Evolutionary conservation across 768 basidiomycete genomes (phyloP).

Genomic region (Auriculariales sp.): DNA sequence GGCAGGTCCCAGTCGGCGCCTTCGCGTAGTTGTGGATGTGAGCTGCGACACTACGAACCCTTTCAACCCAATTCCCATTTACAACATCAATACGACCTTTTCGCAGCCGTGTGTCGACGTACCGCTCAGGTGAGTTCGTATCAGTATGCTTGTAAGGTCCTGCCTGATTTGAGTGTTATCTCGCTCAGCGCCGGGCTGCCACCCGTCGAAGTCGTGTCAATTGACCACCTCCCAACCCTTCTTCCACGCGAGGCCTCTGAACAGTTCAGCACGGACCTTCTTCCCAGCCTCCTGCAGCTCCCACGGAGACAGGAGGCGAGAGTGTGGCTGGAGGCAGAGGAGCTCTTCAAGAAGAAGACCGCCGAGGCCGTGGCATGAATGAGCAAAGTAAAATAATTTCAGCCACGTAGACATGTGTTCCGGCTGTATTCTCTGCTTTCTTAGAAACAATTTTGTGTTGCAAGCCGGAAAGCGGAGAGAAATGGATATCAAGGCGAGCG

Average conservation of each 20-base stretch:
- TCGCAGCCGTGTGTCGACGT: slow-evolving; percentile 82
- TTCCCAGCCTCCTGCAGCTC: slow-evolving; percentile 71
- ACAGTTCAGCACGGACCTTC: slow-evolving; percentile 79
- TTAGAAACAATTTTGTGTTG: too few relatives aligned
- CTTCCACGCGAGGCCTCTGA: slow-evolving; percentile 94
- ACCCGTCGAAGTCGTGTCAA: slow-evolving; percentile 74
- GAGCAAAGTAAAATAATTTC: too few relatives aligned
- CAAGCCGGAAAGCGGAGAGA: too few relatives aligned
- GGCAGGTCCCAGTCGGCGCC: slow-evolving; percentile 50
- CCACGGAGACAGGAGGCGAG: slow-evolving; percentile 48
- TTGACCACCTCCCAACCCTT: slow-evolving; percentile 92
- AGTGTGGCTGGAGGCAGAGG: slow-evolving; percentile 84
- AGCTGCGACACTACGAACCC: slow-evolving; percentile 99
- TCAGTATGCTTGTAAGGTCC: slow-evolving; percentile 2
- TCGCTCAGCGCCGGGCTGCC: slow-evolving; percentile 42
- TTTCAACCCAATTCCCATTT: slow-evolving; percentile 94
- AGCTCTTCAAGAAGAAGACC: slow-evolving; percentile 57
- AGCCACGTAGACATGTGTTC: too few relatives aligned
- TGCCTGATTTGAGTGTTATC: not conserved
- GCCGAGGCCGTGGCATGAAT: slow-evolving; percentile 29
- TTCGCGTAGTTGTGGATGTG: slow-evolving; percentile 87
- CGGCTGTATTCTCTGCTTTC: too few relatives aligned
- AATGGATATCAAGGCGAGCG: too few relatives aligned
- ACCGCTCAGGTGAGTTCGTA: slow-evolving; percentile 49
- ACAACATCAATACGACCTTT: slow-evolving; percentile 87